Evolutionary conservation across 352 stramenopile genomes (phyloP), one percentile per base, ranked within the genome.

Genomic region (Halophytophthora polymorphica): DNA sequence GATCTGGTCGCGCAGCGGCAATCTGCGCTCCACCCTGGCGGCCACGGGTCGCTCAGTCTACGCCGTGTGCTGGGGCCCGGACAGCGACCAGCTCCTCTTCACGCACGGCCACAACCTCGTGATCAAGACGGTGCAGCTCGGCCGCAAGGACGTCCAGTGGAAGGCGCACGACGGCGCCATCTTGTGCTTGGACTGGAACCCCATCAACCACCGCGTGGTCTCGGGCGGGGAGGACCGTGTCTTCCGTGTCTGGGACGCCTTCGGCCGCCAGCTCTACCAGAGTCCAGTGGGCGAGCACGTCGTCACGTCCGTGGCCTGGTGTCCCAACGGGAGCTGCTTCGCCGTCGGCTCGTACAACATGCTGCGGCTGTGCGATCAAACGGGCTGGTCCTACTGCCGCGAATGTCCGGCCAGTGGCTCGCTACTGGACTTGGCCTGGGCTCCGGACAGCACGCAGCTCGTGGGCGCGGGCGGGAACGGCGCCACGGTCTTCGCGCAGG

Each of bases 231-330:
- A 98, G 69, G 93, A 98, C 58, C 77, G 93, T 6, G 78, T 90
- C 22, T 98, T 97, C 62, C 75, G 90, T 10, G 80, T 97, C 12
- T 98, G 93, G 91, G 92, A 98, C 58, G 74, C 74, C 12, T 97
- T 96, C 56, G 93, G 93, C 1, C 83, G 90, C 5, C 84, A 96
- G 47, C 61, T 98, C 37, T 98, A 95, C 58, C 75, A 93, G 43
- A 94, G 83, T 50, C 65, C 73, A 1, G 60, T 61, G 11, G 69
- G 88, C 14, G 86, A 95, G 44, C 83, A 97, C 59, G 90, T 97
- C 4, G 64, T 98, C 50, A 98, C 93, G 5, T 90, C 83, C 19
- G 74, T 98, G 2, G 71, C 83, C 21, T 98, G 93, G 93, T 90
- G 75, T 46, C 91, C 93, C 0, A 97, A 96, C 42, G 93, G 93